Conservation (phyloP, 1,284 basidiomycete species). For the Cerrena zonata region DNA sequence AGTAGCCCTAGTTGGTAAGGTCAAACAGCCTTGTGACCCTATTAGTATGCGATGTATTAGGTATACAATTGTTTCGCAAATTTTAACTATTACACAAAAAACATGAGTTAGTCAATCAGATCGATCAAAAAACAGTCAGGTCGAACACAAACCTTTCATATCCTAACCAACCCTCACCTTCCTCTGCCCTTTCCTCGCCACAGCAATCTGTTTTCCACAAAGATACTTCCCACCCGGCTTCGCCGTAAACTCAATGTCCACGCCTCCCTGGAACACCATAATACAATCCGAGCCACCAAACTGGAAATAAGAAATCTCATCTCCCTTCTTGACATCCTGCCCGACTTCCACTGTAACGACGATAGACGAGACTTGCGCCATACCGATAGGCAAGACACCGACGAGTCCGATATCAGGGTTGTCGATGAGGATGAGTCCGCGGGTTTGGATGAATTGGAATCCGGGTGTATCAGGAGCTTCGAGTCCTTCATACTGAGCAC, state of each 20-base stretch:
- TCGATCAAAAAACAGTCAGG: no score
- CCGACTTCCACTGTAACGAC: conserved; percentile 26
- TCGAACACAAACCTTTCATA: no score
- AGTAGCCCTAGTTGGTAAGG: no score
- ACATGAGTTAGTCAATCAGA: no score
- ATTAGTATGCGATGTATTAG: no score
- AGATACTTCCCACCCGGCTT: no score
- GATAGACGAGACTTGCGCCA: conserved; percentile 43
- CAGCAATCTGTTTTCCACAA: background rate
- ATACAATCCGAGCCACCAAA: conserved; percentile 47
- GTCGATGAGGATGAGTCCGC: conserved; percentile 37
- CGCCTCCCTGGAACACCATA: conserved; percentile 31
- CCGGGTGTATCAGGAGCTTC: conserved; percentile 19
- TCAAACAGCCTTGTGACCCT: no score
- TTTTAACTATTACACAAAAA: no score
- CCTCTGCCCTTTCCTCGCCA: no score
- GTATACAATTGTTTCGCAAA: no score
- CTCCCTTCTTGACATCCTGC: conserved; percentile 36
- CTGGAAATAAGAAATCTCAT: conserved; percentile 46
- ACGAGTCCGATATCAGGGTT: conserved; percentile 36
- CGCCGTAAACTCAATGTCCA: background rate
- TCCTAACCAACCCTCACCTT: no score
- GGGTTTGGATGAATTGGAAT: conserved; percentile 16
- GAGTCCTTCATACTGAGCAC: background rate
- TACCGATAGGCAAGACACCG: conserved; percentile 37